A percentile compares a stretch with the other conserved stretches of the same genome.
Conservation (phyloP, 2,329 filamentous ascomycete species). For the Alternaria rosae region DNA sequence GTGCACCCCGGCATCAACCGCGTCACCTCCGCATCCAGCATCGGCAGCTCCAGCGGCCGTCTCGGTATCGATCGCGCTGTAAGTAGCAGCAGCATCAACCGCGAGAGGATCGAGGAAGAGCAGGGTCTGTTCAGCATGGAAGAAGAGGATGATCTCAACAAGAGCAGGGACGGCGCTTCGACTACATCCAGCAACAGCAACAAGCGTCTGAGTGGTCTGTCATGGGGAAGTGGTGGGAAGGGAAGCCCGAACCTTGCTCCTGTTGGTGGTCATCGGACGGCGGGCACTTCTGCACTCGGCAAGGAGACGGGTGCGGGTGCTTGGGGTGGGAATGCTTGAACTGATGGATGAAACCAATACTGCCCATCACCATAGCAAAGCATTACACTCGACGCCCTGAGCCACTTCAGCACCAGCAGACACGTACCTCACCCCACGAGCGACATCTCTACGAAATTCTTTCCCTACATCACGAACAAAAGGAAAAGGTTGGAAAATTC, state of each 20-base stretch:
- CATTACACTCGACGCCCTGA: not conserved
- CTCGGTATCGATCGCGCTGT: conserved; percentile 49
- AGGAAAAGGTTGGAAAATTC: conserved; percentile 13
- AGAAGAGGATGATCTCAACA: conserved; percentile 48
- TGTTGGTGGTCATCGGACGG: conserved; percentile 41
- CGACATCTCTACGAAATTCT: not conserved
- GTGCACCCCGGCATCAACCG: conserved; percentile 73
- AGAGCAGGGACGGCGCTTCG: conserved; percentile 44
- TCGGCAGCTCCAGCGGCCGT: conserved; percentile 40
- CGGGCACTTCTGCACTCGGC: conserved; percentile 29
- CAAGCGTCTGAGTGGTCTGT: conserved; percentile 47
- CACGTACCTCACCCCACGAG: not conserved
- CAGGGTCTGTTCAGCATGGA: conserved; percentile 55
- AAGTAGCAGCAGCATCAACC: conserved; percentile 50
- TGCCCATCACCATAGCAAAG: no score
- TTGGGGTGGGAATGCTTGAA: conserved; percentile 31
- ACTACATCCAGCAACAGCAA: conserved; percentile 45
- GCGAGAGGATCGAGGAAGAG: conserved; percentile 53
- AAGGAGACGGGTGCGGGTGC: conserved; percentile 26
- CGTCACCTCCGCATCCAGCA: conserved; percentile 44
- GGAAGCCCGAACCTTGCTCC: conserved; percentile 45
- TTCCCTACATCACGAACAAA: not conserved
- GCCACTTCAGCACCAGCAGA: not conserved
- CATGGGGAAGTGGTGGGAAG: conserved; percentile 49
- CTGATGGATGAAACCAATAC: not conserved